Evolutionary conservation across 345 rosid genomes (phyloP).

Genomic region (Salix viminalis): DNA sequence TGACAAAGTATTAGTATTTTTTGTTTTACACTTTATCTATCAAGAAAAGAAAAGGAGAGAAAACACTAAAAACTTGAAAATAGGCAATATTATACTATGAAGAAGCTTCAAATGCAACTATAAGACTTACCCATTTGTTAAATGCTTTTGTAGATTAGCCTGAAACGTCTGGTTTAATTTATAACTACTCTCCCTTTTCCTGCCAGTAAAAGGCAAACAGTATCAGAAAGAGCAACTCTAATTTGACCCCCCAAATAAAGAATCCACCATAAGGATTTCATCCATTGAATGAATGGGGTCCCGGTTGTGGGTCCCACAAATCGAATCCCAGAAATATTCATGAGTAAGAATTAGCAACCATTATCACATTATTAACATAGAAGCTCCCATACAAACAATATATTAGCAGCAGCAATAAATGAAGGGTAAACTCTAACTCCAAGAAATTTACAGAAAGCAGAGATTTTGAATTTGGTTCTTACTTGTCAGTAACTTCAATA

Average conservation of each 20-base stretch:
- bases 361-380: no score
- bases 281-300: not conserved
- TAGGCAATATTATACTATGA: conserved; percentile 11
- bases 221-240: not conserved
- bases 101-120: not conserved
- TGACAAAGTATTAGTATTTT: no score
- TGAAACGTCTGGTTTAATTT: conserved; percentile 75
- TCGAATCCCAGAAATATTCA: not conserved
- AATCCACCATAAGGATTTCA: no score
- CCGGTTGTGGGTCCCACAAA: not conserved
- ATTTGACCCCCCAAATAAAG: no score
- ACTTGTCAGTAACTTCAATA: conserved; percentile 52
- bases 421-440: no score
- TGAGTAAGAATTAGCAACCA: not conserved
- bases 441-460: not conserved
- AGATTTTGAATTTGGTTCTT: not conserved
- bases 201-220: conserved; percentile 22
- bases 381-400: no score
- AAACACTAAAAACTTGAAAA: not conserved
- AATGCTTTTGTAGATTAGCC: conserved; percentile 65
- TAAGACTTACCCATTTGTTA: conserved; percentile 56
- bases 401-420: not conserved
- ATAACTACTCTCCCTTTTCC: conserved; percentile 64
- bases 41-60: no score
- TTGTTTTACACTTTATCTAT: no score